Conservation (phyloP, 23 red algal species). For the Gracilaria domingensis region DNA sequence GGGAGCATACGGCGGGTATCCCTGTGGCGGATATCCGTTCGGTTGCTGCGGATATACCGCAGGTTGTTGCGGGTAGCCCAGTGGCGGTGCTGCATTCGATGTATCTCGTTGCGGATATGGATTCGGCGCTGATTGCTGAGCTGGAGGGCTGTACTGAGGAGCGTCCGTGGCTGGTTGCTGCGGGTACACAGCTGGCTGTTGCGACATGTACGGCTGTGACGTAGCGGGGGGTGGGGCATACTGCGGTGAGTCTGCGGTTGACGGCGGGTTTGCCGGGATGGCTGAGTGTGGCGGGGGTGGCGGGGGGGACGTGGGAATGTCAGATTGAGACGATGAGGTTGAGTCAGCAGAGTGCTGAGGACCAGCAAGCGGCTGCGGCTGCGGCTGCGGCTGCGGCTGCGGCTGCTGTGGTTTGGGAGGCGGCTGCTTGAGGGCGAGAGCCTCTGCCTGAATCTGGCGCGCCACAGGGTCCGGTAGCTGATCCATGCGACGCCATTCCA, state of each 20-base stretch:
- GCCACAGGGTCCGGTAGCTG: constrained; percentile 48
- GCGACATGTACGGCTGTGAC: background rate
- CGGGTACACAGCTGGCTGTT: background rate
- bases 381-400: background rate
- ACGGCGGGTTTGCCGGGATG: background rate
- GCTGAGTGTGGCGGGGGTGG: background rate
- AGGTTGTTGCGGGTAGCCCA: background rate
- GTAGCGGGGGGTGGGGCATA: background rate
- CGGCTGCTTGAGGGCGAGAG: background rate
- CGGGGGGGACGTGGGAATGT: background rate
- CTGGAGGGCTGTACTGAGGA: background rate
- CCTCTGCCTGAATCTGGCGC: constrained; percentile 40
- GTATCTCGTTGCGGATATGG: background rate
- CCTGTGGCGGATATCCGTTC: background rate
- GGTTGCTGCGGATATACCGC: background rate
- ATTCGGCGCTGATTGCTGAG: background rate
- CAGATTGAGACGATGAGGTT: background rate
- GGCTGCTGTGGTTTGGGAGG: background rate
- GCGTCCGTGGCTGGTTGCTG: background rate
- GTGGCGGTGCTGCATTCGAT: background rate
- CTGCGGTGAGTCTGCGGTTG: background rate
- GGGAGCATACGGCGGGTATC: background rate
- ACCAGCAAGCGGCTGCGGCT: background rate
- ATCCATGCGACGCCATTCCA: constrained; percentile 58
- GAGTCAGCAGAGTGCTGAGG: background rate